phyloP scores from a whole-genome alignment of 176 grass and related monocot genomes.

The Aegilops sharonensis region DNA sequence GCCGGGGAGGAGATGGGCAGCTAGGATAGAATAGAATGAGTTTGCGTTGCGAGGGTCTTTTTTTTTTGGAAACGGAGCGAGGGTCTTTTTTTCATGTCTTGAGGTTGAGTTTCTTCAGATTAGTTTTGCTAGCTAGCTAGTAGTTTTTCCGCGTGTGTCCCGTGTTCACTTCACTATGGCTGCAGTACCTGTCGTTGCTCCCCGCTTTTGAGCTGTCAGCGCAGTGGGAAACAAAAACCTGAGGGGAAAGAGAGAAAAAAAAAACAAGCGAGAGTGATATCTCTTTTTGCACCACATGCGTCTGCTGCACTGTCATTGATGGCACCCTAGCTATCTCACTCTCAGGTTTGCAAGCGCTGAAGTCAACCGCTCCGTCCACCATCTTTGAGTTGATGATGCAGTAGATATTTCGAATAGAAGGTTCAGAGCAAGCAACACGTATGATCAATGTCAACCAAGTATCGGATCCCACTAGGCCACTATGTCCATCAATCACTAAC shows the following conservation, averaged over 20 bases:
- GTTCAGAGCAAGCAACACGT: not conserved
- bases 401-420: slow-evolving; percentile 35
- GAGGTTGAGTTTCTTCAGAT: not conserved
- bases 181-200: slow-evolving; percentile 7
- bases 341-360: slow-evolving; percentile 5
- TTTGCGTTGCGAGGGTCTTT: no score
- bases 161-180: slow-evolving; percentile 34
- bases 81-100: slow-evolving; percentile 4
- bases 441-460: slow-evolving; percentile 10
- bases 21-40: slow-evolving; percentile 10
- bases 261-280: slow-evolving; percentile 37
- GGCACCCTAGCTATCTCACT: not conserved
- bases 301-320: slow-evolving; percentile 9
- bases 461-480: not conserved
- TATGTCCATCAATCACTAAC: not conserved
- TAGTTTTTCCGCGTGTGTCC: not conserved
- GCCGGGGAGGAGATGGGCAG: slow-evolving; percentile 19
- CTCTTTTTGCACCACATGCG: slow-evolving; percentile 40
- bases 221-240: slow-evolving; percentile 65
- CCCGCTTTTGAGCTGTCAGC: slow-evolving; percentile 55
- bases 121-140: not conserved
- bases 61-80: not conserved
- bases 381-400: not conserved
- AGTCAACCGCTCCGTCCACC: slow-evolving; percentile 14
- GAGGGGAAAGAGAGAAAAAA: slow-evolving; percentile 2